A percentile compares a stretch with the other conserved stretches of the same genome.
These are phyloP conservation scores for Remersonia thermophila DNA, from an alignment of 2,329 filamentous ascomycete species.

Conservation along the genomic window DNA sequence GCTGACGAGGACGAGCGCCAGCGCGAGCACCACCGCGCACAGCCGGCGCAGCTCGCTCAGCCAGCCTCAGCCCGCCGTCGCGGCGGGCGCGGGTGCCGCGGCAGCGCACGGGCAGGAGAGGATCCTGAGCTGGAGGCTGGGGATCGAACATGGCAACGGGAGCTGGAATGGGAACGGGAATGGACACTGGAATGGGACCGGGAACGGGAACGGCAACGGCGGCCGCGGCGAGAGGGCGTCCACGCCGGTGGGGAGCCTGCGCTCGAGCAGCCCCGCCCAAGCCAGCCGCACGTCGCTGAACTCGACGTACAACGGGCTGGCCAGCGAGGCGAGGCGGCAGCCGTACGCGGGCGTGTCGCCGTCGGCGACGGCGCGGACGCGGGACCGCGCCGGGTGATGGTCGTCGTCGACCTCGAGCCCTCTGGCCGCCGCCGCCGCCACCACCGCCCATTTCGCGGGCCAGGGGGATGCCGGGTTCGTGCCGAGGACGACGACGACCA, in stretches of 20 bases:
- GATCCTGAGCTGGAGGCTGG: conserved; percentile 80
- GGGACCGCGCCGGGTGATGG: too few species aligned
- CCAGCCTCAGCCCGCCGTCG: conserved; percentile 23
- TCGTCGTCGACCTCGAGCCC: too few species aligned
- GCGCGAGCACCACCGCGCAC: conserved; percentile 29
- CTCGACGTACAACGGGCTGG: conserved; percentile 24
- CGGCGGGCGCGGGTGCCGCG: conserved; percentile 19
- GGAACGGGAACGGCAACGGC: too few species aligned
- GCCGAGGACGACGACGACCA: too few species aligned
- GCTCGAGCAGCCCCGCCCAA: conserved; percentile 44
- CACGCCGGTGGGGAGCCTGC: conserved; percentile 34
- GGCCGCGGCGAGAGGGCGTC: too few species aligned
- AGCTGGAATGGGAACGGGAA: too few species aligned
- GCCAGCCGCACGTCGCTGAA: conserved; percentile 25
- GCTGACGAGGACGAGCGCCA: conserved; percentile 38
- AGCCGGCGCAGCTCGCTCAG: conserved; percentile 44
- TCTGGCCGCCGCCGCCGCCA: too few species aligned
- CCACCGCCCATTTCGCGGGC: too few species aligned
- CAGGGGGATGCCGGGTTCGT: too few species aligned
- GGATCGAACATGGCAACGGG: too few species aligned
- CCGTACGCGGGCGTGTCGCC: conserved; percentile 27
- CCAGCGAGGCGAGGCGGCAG: conserved; percentile 34
- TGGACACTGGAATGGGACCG: too few species aligned
- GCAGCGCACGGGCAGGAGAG: conserved; percentile 47
- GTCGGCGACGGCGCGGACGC: background rate